Conservation (phyloP, 768 basidiomycete genomes). For the Mycena filopes region DNA sequence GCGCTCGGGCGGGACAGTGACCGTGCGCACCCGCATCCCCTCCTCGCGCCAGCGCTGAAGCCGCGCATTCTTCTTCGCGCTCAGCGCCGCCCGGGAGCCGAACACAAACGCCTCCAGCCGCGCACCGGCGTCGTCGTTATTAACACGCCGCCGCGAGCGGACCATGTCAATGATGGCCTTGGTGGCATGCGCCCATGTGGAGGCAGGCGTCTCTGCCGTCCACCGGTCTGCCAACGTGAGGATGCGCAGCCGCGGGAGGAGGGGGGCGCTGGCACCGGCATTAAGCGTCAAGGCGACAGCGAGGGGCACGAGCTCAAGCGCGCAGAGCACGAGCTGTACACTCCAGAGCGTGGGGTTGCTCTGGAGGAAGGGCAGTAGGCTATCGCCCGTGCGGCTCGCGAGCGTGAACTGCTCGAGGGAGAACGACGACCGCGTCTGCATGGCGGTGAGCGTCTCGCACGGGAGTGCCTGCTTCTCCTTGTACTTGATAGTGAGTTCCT, state of each 20-base stretch:
- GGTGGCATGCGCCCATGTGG: slow-evolving; percentile 16
- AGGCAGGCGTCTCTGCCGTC: slow-evolving; percentile 11
- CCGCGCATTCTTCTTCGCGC: slow-evolving; percentile 13
- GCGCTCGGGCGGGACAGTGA: neutral
- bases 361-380: slow-evolving; percentile 18
- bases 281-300: neutral
- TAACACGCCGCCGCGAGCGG: slow-evolving; percentile 16
- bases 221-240: slow-evolving; percentile 19
- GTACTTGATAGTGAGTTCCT: slow-evolving; percentile 19
- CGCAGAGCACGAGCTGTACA: slow-evolving; percentile 23
- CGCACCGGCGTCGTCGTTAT: neutral
- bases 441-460: slow-evolving; percentile 4
- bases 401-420: slow-evolving; percentile 20
- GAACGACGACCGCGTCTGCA: slow-evolving; percentile 25
- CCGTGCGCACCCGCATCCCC: slow-evolving; percentile 18
- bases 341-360: slow-evolving; percentile 16
- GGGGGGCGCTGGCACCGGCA: neutral
- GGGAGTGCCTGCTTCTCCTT: slow-evolving; percentile 3
- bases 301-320: slow-evolving; percentile 1
- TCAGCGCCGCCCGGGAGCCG: slow-evolving; percentile 9
- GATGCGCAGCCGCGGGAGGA: slow-evolving; percentile 13
- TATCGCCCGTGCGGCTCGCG: slow-evolving; percentile 8
- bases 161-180: slow-evolving; percentile 25
- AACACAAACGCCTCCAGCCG: slow-evolving; percentile 10
- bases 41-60: neutral